phyloP scores from a whole-genome alignment of 192 early-diverging fungal species.

The Coemansia sp. region DNA sequence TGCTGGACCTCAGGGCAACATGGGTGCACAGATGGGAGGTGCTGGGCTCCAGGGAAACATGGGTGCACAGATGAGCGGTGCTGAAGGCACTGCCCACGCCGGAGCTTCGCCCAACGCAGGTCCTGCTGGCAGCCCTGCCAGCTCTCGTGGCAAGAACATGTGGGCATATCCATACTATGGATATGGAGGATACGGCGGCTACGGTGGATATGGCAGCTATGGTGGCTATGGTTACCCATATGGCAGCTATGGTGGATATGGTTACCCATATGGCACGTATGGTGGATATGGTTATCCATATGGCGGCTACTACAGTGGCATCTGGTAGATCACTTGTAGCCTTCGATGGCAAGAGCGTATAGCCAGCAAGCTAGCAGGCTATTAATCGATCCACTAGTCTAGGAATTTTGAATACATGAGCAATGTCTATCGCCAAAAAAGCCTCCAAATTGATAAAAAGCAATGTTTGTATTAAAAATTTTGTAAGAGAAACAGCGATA shows the following conservation, averaged over 20 bases:
- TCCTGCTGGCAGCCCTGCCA: conserved; percentile 49
- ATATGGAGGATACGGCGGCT: conserved; percentile 14
- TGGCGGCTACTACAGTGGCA: conserved; percentile 11
- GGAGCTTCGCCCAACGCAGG: conserved; percentile 29
- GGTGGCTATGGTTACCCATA: conserved; percentile 16
- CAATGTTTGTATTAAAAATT: background rate
- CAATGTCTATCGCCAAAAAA: too few relatives aligned
- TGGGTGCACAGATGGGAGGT: conserved; percentile 20
- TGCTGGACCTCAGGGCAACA: conserved; percentile 22
- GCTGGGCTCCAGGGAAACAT: conserved; percentile 11
- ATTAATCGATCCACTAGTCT: background rate
- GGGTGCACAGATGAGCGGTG: conserved; percentile 25
- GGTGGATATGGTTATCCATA: conserved; percentile 14
- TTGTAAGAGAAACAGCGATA: background rate
- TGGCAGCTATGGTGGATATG: conserved; percentile 32
- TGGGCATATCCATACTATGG: conserved; percentile 51
- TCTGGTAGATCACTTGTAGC: background rate
- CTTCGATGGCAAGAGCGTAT: background rate
- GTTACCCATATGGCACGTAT: conserved; percentile 29
- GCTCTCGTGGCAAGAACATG: conserved; percentile 47
- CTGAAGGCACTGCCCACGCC: conserved; percentile 24
- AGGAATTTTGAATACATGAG: too few relatives aligned
- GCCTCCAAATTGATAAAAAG: too few relatives aligned
- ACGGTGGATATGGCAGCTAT: conserved; percentile 13
- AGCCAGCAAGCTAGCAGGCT: background rate